Evolutionary conservation across 169 alveolate genomes (phyloP), one percentile per base, ranked within the genome.

Genomic region (Theileria parva): DNA sequence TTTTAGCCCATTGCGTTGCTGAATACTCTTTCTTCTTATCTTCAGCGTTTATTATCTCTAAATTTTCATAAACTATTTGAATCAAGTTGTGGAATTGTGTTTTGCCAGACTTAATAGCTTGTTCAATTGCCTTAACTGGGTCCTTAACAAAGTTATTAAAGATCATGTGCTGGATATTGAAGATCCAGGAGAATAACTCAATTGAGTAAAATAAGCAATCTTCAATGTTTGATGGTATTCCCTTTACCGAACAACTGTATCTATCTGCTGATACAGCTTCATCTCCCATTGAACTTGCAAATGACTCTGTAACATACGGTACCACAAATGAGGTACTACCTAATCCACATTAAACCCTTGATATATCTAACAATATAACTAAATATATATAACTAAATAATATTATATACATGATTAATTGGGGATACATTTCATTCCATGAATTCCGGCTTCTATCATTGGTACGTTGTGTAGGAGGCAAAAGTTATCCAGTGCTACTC

Each of bases 181-280:
- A 83, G 23, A 76, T 4, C 89, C 89, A 83, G 32, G 80, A 15
- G 65, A 57, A 83, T 21, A 83, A 73, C 50, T 83, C 89, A 1
- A 71, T 67, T 12, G 87, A 63, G 25, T 77, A 77, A 75, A 77
- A 72, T 0, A 78, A 85, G 17, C 83, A 34, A 39, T 85, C 91
- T 4, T 69, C 87, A 13, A 50, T 78, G 30, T 63, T 78, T 23
- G 32, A 34, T 7, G 91, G 91, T 7, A 85, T 50, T 4, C 91
- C 91, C 75, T 85, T 85, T 11, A 85, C 91, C 37, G 91, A 73
- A 48, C 91, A 85, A 60, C 85, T 63, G 60, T 23, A 48, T 4
- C 74, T 32, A 25, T 37, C 88, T 11, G 55, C 72, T 32, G 27
- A 9, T 21, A 57, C n/a, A 11, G 72, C 32, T n/a, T 76, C 74